Evolutionary conservation across 2,329 filamentous ascomycete genomes (phyloP).

Genomic region (Cyclaneusma minus): DNA sequence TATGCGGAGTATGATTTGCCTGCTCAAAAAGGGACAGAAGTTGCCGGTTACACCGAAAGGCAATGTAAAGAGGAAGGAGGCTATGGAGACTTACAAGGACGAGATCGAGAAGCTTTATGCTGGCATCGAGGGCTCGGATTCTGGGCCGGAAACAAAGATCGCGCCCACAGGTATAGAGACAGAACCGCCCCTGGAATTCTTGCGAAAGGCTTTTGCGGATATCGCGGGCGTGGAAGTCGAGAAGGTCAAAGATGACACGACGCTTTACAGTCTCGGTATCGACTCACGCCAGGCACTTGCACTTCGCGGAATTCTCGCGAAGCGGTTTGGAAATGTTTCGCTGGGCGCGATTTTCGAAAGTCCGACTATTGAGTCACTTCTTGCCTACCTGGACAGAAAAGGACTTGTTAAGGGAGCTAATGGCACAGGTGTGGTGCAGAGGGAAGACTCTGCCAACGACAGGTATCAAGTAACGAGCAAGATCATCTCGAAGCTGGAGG

Average conservation of each 20-base stretch:
- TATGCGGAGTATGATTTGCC: conserved; percentile 13
- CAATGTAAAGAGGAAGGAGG: conserved; percentile 18
- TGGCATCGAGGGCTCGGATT: too few species aligned
- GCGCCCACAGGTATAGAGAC: too few species aligned
- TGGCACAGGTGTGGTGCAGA: too few species aligned
- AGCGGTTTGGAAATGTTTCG: conserved; percentile 12
- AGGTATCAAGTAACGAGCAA: conserved; percentile 9
- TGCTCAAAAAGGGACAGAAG: conserved; percentile 10
- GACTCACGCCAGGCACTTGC: conserved; percentile 13
- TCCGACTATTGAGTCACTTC: conserved; percentile 12
- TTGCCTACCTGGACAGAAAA: too few species aligned
- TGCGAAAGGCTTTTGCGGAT: conserved; percentile 8
- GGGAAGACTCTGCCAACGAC: conserved; percentile 2
- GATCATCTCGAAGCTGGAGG: conserved; percentile 11
- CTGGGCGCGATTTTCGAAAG: conserved; percentile 17
- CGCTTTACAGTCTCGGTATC: conserved; percentile 13
- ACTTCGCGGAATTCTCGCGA: conserved; percentile 11
- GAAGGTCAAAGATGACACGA: conserved; percentile 11
- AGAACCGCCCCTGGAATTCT: conserved; percentile 8
- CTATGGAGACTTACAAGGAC: conserved; percentile 10
- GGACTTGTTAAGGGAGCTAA: too few species aligned
- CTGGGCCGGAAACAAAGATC: too few species aligned
- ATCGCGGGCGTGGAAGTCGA: conserved; percentile 7
- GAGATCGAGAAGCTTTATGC: conserved; percentile 12
- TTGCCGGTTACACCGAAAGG: conserved; percentile 18